Evolutionary conservation across 1,284 basidiomycete genomes (phyloP).

Genomic region (Moniliophthora roreri): DNA sequence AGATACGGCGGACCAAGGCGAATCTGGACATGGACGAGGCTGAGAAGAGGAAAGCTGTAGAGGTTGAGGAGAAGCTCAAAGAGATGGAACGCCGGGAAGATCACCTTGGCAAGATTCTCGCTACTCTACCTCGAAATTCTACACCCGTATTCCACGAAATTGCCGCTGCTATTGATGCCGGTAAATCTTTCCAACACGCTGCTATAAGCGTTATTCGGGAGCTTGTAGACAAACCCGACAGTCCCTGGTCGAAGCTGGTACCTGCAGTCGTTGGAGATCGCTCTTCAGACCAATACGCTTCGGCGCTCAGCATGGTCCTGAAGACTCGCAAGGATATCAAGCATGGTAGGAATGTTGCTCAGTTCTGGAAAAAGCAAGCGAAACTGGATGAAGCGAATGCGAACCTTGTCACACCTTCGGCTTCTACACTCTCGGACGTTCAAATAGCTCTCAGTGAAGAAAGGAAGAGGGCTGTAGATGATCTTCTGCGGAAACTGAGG

Average conservation of each 20-base stretch:
- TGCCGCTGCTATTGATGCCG: constrained; percentile 25
- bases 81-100: constrained; percentile 30
- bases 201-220: constrained; percentile 46
- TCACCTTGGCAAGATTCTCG: constrained; percentile 34
- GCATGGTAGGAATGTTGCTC: constrained; percentile 38
- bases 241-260: constrained; percentile 45
- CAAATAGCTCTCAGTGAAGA: constrained; percentile 38
- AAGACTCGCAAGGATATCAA: constrained; percentile 41
- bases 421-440: constrained; percentile 52
- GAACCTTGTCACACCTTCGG: constrained; percentile 45
- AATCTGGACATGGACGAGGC: constrained; percentile 12
- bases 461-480: constrained; percentile 38
- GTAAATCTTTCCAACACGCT: constrained; percentile 39
- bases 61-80: constrained; percentile 22
- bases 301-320: constrained; percentile 48
- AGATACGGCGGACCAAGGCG: not conserved
- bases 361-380: constrained; percentile 49
- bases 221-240: constrained; percentile 34
- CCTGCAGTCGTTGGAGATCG: constrained; percentile 40
- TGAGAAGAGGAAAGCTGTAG: not conserved
- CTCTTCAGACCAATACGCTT: constrained; percentile 46
- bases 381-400: constrained; percentile 31
- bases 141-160: constrained; percentile 29
- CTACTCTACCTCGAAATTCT: constrained; percentile 29
- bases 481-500: constrained; percentile 28